Evolutionary conservation across 169 alveolate genomes (phyloP), one percentile per base, ranked within the genome.

Genomic region (Besnoitia besnoiti): DNA sequence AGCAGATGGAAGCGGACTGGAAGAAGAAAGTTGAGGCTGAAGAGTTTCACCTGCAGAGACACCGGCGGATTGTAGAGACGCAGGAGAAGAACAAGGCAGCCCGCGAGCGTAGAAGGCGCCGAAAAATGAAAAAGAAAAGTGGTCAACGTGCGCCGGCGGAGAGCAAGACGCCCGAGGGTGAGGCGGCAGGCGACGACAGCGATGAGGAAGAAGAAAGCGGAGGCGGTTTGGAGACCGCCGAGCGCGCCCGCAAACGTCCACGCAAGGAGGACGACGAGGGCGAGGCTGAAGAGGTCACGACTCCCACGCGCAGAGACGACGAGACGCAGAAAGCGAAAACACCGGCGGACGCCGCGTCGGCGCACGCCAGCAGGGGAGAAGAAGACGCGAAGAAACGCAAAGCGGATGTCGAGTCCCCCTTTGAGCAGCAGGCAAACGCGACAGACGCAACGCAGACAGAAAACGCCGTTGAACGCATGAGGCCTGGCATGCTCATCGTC

Each of bases 41-140:
- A 39, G 87, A 77, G 59, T 77, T 77, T 27, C 87, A 77, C 3
- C 87, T 77, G 87, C 87, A 77, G 59, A 19, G 87, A 39, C 87
- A 77, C 87, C 87, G 87, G 61, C 10, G 87, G 10, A 77, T 77
- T 24, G 40, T 27, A 30, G 61, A 77, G 55, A 37, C 87, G 1
- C 61, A 21, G 61, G 55, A 77, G 87, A 77, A 77, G 87, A 77
- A 39, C 49, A n/a, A 37, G 16, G 61, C 55, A 2, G 87, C 87
- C 3, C 87, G 87, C 33, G 87, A 77, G 87, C 14, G 87, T 8
- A 24, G 87, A 24, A 77, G 59, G 21, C 10, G 59, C 35, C 14
- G 87, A 39, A 77, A 77, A 30, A 7, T 40, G 61, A 77, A 77
- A 7, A 19, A 77, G 37, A 21, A 19, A 30, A n/a, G 37, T 42